A percentile compares a stretch with the other conserved stretches of the same genome.
Evolutionary conservation across 176 grass and related monocot genomes (phyloP).

Genomic region (Oryza nivara): DNA sequence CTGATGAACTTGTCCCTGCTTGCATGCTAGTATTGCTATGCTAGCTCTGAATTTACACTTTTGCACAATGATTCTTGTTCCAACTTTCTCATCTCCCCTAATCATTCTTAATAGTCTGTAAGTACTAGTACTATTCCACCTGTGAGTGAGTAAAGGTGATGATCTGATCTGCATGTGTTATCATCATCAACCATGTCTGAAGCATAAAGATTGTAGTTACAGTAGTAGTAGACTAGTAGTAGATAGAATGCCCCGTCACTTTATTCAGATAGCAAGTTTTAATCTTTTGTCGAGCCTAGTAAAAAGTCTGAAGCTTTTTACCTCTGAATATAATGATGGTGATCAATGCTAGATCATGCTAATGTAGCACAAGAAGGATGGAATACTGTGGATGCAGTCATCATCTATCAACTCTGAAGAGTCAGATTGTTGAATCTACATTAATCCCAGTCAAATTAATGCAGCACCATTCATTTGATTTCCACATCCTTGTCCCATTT

Average conservation of each 20-base stretch:
- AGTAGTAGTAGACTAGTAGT: not conserved
- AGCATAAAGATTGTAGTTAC: not conserved
- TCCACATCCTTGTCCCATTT: not conserved
- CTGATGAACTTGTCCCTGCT: slow-evolving; percentile 12
- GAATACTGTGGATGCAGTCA: not conserved
- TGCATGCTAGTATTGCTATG: not conserved
- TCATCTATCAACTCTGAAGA: not conserved
- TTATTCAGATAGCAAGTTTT: not conserved
- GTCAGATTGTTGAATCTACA: not conserved
- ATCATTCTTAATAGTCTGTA: not conserved
- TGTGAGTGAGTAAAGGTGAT: not conserved
- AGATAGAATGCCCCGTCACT: not conserved
- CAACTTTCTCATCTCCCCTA: not conserved
- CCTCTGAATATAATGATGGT: not conserved
- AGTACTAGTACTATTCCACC: not conserved
- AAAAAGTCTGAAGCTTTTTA: not conserved
- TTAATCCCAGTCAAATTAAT: not conserved
- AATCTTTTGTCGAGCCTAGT: not conserved
- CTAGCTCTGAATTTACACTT: not conserved
- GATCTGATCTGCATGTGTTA: not conserved
- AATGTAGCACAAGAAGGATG: not conserved
- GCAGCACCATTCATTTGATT: not conserved
- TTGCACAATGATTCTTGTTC: not conserved
- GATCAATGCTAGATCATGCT: not conserved
- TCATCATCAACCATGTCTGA: slow-evolving; percentile 32